phyloP scores from a whole-genome alignment of 1,139 yeast species.

The Hemisphaericaspora xylofermentans region DNA sequence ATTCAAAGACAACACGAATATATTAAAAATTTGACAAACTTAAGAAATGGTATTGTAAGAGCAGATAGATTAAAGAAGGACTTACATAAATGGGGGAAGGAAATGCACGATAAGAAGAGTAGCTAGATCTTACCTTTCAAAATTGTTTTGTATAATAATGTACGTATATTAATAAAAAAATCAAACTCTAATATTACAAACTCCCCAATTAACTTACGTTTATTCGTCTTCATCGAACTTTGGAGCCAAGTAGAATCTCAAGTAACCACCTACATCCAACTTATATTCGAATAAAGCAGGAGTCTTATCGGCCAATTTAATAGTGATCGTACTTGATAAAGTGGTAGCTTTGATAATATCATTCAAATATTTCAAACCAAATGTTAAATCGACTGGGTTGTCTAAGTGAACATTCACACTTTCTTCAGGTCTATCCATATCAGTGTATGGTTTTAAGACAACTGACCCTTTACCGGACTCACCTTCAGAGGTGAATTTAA shows the following conservation, averaged over 20 bases:
- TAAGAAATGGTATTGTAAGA: slow-evolving; percentile 72
- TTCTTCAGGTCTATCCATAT: slow-evolving; percentile 76
- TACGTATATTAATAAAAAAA: neutral
- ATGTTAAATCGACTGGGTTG: slow-evolving; percentile 84
- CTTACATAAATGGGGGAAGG: slow-evolving; percentile 79
- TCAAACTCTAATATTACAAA: slow-evolving; percentile 5
- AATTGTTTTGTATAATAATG: neutral
- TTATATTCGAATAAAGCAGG: slow-evolving; percentile 95
- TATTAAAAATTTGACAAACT: slow-evolving; percentile 67
- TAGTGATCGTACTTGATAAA: slow-evolving; percentile 71
- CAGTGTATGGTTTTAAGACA: slow-evolving; percentile 79
- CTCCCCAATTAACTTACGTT: neutral
- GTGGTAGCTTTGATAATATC: slow-evolving; percentile 92
- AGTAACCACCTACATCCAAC: slow-evolving; percentile 82
- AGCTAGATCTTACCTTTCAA: slow-evolving; percentile 11
- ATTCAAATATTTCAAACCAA: slow-evolving; percentile 85
- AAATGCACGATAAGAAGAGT: slow-evolving; percentile 68
- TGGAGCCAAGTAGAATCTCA: slow-evolving; percentile 96
- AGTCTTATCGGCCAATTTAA: slow-evolving; percentile 84
- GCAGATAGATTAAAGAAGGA: slow-evolving; percentile 74
- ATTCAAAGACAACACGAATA: slow-evolving; percentile 90
- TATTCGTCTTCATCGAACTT: slow-evolving; percentile 90
- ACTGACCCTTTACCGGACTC: slow-evolving; percentile 89
- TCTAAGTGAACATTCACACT: slow-evolving; percentile 75
- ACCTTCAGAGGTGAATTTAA: slow-evolving; percentile 88